These are phyloP conservation scores for Gynostemma pentaphyllum DNA, from an alignment of 306 rosid genomes.

Conservation along the genomic window DNA sequence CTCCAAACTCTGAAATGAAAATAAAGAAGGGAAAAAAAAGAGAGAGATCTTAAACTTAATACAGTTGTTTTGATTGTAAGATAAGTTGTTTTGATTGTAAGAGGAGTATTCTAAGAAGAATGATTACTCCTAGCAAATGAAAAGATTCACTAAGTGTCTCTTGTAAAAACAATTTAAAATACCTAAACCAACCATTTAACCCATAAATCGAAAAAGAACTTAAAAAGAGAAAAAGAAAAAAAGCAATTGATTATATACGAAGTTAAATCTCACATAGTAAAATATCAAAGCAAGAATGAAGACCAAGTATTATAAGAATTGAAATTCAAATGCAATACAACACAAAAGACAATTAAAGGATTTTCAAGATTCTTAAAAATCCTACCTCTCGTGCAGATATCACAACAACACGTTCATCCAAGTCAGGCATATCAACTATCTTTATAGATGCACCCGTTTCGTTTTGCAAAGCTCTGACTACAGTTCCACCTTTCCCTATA, in stretches of 20 bases:
- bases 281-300: background rate
- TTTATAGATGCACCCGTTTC: constrained; percentile 85
- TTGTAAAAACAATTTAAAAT: no score
- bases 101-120: background rate
- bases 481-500: constrained; percentile 83
- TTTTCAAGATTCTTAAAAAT: constrained; percentile 7
- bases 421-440: constrained; percentile 63
- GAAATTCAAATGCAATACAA: background rate
- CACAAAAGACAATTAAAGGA: background rate
- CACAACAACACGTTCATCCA: constrained; percentile 65
- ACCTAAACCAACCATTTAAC: no score
- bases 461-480: constrained; percentile 58
- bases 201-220: background rate
- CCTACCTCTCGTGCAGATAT: constrained; percentile 80
- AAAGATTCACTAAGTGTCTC: background rate
- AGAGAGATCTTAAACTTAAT: background rate
- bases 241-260: background rate
- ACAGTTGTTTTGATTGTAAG: background rate
- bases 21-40: background rate
- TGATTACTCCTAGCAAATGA: background rate
- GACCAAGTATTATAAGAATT: background rate
- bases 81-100: no score
- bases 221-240: background rate
- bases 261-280: background rate
- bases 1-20: constrained; percentile 46